These are phyloP conservation scores for Thalassiosira hispida DNA, from an alignment of 352 stramenopile species.

Conservation along the genomic window DNA sequence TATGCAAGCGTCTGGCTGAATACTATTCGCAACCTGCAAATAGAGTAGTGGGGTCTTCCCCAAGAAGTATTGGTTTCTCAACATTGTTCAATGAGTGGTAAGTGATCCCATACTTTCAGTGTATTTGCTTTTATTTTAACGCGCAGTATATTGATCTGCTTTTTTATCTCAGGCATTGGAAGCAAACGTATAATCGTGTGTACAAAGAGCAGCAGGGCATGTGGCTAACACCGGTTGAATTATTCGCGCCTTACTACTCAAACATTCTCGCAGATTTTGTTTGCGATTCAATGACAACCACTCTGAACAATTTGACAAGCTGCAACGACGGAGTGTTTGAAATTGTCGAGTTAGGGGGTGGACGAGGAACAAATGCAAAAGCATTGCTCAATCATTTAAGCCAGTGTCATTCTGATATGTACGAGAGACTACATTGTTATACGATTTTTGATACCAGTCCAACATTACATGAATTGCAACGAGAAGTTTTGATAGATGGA, in stretches of 20 bases:
- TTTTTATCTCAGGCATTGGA: no score
- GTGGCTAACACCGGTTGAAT: constrained; percentile 83
- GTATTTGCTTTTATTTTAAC: no score
- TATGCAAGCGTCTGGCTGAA: constrained; percentile 59
- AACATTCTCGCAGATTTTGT: constrained; percentile 79
- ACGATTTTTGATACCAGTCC: constrained; percentile 78
- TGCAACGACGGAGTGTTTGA: constrained; percentile 45
- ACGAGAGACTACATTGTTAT: constrained; percentile 67
- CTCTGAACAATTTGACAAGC: constrained; percentile 21
- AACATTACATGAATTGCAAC: constrained; percentile 72
- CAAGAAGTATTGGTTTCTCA: constrained; percentile 52
- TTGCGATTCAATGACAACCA: constrained; percentile 31
- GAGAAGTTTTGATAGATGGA: constrained; percentile 45
- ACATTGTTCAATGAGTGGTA: constrained; percentile 70
- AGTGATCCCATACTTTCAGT: no score
- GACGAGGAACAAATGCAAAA: constrained; percentile 78
- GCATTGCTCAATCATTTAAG: constrained; percentile 70
- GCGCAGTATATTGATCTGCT: no score
- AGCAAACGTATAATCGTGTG: constrained; percentile 56
- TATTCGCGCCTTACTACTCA: constrained; percentile 79
- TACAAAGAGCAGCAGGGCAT: constrained; percentile 75
- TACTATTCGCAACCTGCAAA: constrained; percentile 80
- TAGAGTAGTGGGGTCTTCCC: constrained; percentile 60
- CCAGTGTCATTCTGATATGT: constrained; percentile 57
- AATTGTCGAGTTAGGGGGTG: constrained; percentile 79